phyloP scores from a whole-genome alignment of 2,329 filamentous ascomycete genomes.

The Exophiala sp. region DNA sequence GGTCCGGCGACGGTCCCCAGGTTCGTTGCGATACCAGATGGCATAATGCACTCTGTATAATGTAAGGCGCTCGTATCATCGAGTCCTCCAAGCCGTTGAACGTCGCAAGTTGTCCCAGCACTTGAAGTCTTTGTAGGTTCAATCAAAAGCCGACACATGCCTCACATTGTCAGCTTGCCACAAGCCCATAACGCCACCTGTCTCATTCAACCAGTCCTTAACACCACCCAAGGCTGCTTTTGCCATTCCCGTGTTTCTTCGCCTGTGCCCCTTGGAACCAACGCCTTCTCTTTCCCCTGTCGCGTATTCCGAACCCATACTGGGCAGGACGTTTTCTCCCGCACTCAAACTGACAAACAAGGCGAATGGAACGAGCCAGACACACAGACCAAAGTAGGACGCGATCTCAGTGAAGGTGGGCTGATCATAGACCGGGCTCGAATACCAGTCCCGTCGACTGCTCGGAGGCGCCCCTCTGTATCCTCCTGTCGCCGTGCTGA shows the following conservation, averaged over 20 bases:
- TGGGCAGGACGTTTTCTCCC: constrained; percentile 89
- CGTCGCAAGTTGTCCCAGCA: too few relatives aligned
- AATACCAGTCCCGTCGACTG: constrained; percentile 34
- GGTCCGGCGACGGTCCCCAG: too few relatives aligned
- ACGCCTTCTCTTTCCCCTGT: constrained; percentile 46
- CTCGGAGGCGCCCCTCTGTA: constrained; percentile 43
- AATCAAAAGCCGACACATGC: constrained; percentile 36
- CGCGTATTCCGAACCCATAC: constrained; percentile 73
- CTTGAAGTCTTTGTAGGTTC: neutral
- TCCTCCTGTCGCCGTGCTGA: constrained; percentile 53
- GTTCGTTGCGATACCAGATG: too few relatives aligned
- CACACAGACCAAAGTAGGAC: constrained; percentile 90
- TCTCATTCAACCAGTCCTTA: constrained; percentile 56
- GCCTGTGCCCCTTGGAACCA: constrained; percentile 34
- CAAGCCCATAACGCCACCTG: constrained; percentile 56
- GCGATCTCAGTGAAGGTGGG: constrained; percentile 92
- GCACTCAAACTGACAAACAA: constrained; percentile 92
- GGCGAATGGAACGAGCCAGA: constrained; percentile 93
- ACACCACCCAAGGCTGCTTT: constrained; percentile 57
- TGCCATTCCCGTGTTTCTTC: constrained; percentile 54
- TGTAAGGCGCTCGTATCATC: too few relatives aligned
- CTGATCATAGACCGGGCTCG: constrained; percentile 39
- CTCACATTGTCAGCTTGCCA: constrained; percentile 53
- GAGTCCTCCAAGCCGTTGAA: too few relatives aligned
- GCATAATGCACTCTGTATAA: too few relatives aligned